Percentiles rank a stretch among this genome's conserved stretches.
These are phyloP conservation scores for Draba incana DNA, from an alignment of 345 rosid species.

Conservation along the genomic window DNA sequence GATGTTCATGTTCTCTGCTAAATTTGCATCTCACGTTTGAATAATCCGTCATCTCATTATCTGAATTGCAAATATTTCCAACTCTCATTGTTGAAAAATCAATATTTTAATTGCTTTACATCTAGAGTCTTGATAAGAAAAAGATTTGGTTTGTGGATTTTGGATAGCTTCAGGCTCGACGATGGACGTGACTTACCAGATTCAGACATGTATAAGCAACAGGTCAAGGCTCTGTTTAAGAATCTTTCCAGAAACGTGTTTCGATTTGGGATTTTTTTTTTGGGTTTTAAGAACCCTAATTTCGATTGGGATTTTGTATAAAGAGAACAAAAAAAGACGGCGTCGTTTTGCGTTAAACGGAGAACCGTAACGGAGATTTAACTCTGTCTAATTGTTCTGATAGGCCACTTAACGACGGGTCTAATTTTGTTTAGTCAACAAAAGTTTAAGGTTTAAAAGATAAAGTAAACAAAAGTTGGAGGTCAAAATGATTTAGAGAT, in stretches of 20 bases:
- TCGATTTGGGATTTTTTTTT: no score
- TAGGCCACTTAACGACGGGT: no score
- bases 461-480: no score
- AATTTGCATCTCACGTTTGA: background rate
- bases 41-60: background rate
- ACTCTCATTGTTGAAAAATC: background rate
- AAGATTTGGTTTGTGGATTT: background rate
- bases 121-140: constrained; percentile 7
- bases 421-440: no score
- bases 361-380: no score
- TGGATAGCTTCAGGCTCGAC: constrained; percentile 48
- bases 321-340: no score
- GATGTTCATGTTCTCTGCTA: constrained; percentile 18
- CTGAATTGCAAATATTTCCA: background rate
- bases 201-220: constrained; percentile 95
- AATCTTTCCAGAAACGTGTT: constrained; percentile 85
- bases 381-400: no score
- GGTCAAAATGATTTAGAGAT: no score
- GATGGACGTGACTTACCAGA: constrained; percentile 92
- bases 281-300: no score
- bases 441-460: no score
- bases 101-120: background rate
- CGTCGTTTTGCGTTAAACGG: no score
- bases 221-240: constrained; percentile 93
- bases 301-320: no score